These are phyloP conservation scores for Solanum ahanhuiri DNA, from an alignment of 257 asterid species.

Conservation along the genomic window DNA sequence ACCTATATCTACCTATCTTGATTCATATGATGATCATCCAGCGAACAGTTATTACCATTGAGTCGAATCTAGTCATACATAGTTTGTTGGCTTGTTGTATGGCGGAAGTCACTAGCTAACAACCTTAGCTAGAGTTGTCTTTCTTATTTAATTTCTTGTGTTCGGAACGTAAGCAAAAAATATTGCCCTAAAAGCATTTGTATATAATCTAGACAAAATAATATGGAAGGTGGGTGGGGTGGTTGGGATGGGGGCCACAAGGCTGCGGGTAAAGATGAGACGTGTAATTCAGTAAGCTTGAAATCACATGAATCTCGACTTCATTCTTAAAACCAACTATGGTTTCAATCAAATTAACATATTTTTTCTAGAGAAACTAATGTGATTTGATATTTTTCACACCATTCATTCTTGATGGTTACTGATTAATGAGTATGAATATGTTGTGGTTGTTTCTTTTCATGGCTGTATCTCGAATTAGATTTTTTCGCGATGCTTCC, in stretches of 20 bases:
- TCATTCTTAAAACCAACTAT: background rate
- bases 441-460: background rate
- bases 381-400: background rate
- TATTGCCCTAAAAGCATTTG: background rate
- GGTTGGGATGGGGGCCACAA: background rate
- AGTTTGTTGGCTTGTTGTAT: background rate
- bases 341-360: background rate
- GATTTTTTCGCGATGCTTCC: background rate
- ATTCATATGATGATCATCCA: background rate
- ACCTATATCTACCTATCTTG: background rate
- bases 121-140: background rate
- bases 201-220: background rate
- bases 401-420: background rate
- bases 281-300: background rate
- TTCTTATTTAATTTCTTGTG: background rate
- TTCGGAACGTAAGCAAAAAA: background rate
- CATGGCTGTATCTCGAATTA: background rate
- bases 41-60: background rate
- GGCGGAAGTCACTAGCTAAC: background rate
- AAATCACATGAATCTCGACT: background rate
- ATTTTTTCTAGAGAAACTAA: background rate
- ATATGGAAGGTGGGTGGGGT: background rate
- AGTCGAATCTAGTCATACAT: background rate
- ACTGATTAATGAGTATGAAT: background rate
- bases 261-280: background rate